Base-by-base conservation (phyloP, 805 yeast genomes). In the Debaryomyces tyrocola region DNA sequence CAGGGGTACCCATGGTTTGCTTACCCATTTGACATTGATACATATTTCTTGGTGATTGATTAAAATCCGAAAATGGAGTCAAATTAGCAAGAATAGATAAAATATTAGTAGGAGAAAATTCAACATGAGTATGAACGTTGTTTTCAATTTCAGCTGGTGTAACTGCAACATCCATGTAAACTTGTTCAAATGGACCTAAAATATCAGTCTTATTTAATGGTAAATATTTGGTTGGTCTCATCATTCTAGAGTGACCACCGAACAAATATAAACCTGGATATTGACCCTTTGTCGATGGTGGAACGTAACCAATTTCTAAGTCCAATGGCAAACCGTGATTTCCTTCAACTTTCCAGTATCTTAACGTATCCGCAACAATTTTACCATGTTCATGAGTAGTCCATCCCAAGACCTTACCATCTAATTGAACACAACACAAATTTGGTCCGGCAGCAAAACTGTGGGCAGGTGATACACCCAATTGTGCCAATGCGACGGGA, bases 1-100 rank as follows among this genome's bases (percentile, higher is more conserved):
- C 98, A 7, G 99, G 99, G 4, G 99, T 94, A 70, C 99, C 99
- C 99, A 94, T 94, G 17, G 99, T 92, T 76, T 94, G 99, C 74
- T 94, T 94, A 82, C 97, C 98, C 99, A 94, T 94, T 79, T 94
- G 99, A 74, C 99, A 94, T 75, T 94, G 99, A 69, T 94, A 94
- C 98, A 94, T 94, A 68, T 94, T 94, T 83, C 99, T 87, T 62
- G 99, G 99, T 21, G 97, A 91, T 76, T 94, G 99, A 70, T 94
- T 94, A 76, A 94, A 94, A 69, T 94, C 99, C 1, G 98, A 91
- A 67, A 90, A 94, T 55, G 99, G 99, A 1, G 99, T 94, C 75
- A 94, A 78, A 70, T 94, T 94, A 53, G 98, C 99, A 67, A 94
- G 77, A 55, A 94, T 92, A 18, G 97, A 90, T 57, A 94, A 74